Conservation (phyloP, 192 early-diverging fungal genomes). For the Coemansia sp. region DNA sequence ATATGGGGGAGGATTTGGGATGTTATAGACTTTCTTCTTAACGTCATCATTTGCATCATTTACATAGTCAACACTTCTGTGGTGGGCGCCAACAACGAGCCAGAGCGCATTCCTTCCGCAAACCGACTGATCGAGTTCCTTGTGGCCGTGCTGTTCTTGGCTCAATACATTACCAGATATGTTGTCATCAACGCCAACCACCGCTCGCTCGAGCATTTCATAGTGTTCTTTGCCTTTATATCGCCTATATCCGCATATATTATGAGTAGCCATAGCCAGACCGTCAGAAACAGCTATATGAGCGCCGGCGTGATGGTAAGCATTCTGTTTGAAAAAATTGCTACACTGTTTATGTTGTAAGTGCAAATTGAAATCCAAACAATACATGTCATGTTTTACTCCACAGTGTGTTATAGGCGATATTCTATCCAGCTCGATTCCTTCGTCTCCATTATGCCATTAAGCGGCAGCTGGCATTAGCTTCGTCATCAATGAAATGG, state of each 20-base stretch:
- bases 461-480: conserved; percentile 29
- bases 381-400: neutral
- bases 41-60: conserved; percentile 30
- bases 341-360: neutral
- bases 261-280: conserved; percentile 22
- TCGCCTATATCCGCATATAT: conserved; percentile 37
- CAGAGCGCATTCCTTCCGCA: conserved; percentile 19
- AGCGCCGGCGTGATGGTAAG: conserved; percentile 53
- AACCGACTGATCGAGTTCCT: conserved; percentile 37
- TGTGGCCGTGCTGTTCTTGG: conserved; percentile 31
- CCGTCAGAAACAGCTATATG: conserved; percentile 44
- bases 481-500: conserved; percentile 12
- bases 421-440: conserved; percentile 55
- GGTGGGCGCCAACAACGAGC: conserved; percentile 23
- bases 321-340: neutral
- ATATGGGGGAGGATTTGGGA: conserved; percentile 53
- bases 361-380: neutral
- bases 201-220: conserved; percentile 27
- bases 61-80: conserved; percentile 50
- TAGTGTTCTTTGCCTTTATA: conserved; percentile 44
- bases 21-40: conserved; percentile 33
- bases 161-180: conserved; percentile 39
- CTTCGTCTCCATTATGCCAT: conserved; percentile 42
- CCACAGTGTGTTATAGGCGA: conserved; percentile 30
- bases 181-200: conserved; percentile 47